Conservation (phyloP, 2,329 filamentous ascomycete genomes). For the Aureobasidium vineae region DNA sequence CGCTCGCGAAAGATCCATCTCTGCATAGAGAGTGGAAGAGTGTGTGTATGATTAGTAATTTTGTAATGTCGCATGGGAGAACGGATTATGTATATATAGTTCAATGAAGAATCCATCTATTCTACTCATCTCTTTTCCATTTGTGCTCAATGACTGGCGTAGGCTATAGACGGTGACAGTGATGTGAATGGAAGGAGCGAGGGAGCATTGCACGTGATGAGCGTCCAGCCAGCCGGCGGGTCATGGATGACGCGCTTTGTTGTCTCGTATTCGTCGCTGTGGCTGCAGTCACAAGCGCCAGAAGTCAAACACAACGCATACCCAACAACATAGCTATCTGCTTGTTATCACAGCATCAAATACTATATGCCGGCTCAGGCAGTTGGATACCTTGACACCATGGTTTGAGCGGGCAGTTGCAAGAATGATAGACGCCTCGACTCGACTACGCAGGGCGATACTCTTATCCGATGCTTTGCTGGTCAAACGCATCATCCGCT, state of each 20-base stretch:
- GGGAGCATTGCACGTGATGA: slow-evolving; percentile 6
- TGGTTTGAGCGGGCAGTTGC: slow-evolving; percentile 17
- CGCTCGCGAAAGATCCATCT: slow-evolving; percentile 11
- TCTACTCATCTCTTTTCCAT: neutral
- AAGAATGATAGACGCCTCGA: slow-evolving; percentile 69
- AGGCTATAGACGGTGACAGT: neutral
- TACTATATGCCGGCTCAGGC: slow-evolving; percentile 13
- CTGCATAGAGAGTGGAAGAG: neutral
- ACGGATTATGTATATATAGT: slow-evolving; percentile 21
- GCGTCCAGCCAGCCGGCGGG: neutral
- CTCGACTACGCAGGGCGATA: slow-evolving; percentile 79
- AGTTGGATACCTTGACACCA: slow-evolving; percentile 23
- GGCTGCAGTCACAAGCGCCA: slow-evolving; percentile 1
- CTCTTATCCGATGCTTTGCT: slow-evolving; percentile 70
- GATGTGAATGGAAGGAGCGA: neutral
- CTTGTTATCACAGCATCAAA: slow-evolving; percentile 6
- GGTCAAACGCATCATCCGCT: slow-evolving; percentile 71
- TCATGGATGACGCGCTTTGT: slow-evolving; percentile 9
- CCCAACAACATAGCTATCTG: neutral
- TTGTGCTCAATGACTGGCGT: neutral
- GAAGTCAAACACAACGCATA: neutral
- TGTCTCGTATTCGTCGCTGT: slow-evolving; percentile 3
- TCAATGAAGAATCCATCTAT: neutral
- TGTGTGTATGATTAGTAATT: slow-evolving; percentile 6
- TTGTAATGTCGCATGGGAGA: slow-evolving; percentile 9